Conservation (phyloP, 495 filamentous ascomycete genomes). For the Collariella sp. region DNA sequence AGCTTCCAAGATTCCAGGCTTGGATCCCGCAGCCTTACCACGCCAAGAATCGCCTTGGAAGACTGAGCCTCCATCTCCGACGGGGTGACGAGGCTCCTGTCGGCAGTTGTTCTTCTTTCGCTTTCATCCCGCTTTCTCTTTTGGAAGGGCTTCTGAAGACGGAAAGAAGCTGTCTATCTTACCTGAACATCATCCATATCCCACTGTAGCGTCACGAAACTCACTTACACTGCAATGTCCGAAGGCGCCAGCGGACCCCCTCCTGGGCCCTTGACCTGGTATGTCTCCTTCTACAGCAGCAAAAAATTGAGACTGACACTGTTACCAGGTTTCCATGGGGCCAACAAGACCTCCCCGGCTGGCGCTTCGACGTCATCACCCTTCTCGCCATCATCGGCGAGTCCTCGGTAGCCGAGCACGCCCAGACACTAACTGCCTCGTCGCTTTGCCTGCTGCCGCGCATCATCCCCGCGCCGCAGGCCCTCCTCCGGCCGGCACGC, state of each 20-base stretch:
- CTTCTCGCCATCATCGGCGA: conserved; percentile 58
- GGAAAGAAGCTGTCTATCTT: too few relatives aligned
- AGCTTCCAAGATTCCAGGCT: too few relatives aligned
- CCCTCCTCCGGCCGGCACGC: conserved; percentile 48
- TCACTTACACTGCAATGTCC: conserved; percentile 12
- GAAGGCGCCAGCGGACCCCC: neutral
- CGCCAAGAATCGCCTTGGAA: too few relatives aligned
- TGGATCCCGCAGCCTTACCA: too few relatives aligned
- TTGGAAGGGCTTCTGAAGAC: too few relatives aligned
- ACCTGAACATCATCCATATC: too few relatives aligned
- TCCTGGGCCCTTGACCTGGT: conserved; percentile 22
- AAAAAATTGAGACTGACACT: neutral
- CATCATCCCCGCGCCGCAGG: conserved; percentile 59
- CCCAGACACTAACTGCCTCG: conserved; percentile 49
- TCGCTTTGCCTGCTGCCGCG: conserved; percentile 51
- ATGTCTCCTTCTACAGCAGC: neutral
- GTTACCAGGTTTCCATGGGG: conserved; percentile 25
- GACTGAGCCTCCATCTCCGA: too few relatives aligned
- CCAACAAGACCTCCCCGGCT: conserved; percentile 30
- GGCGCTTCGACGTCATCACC: conserved; percentile 54
- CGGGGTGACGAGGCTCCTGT: too few relatives aligned
- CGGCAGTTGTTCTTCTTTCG: too few relatives aligned
- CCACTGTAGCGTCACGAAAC: too few relatives aligned
- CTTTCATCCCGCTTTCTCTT: too few relatives aligned
- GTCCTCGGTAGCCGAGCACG: conserved; percentile 46